phyloP scores from a whole-genome alignment of 23 red algal species.

The Gracilaria gracilis region DNA sequence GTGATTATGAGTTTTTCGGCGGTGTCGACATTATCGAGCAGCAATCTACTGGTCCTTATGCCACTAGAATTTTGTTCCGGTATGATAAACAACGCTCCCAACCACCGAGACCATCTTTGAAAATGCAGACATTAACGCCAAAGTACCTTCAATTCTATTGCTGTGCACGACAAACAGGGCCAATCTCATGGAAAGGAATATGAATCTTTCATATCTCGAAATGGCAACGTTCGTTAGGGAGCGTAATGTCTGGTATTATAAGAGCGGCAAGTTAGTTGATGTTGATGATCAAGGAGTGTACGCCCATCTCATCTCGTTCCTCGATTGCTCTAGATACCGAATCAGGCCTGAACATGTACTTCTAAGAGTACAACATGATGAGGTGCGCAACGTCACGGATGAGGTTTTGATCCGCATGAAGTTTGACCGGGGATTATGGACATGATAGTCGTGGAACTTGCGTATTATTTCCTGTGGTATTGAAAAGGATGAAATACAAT shows the following conservation, averaged over 20 bases:
- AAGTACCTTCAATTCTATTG: neutral
- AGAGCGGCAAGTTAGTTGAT: slow-evolving; percentile 82
- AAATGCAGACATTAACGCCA: neutral
- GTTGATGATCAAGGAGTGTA: slow-evolving; percentile 62
- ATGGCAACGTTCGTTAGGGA: slow-evolving; percentile 84
- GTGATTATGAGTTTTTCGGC: slow-evolving; percentile 83
- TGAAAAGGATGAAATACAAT: neutral
- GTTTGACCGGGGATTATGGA: too few species aligned
- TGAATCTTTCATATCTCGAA: slow-evolving; percentile 73
- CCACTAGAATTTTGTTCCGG: slow-evolving; percentile 81
- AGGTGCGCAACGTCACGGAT: neutral
- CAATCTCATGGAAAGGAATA: slow-evolving; percentile 53
- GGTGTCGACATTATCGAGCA: slow-evolving; percentile 87
- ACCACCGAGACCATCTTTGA: neutral
- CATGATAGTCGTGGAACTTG: too few species aligned
- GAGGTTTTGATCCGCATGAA: neutral
- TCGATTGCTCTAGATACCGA: neutral
- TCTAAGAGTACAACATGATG: neutral
- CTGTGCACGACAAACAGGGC: slow-evolving; percentile 22
- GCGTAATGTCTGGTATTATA: slow-evolving; percentile 80
- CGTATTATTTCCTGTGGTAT: too few species aligned
- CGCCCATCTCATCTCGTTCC: too few species aligned
- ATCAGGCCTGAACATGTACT: neutral
- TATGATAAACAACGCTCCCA: slow-evolving; percentile 23
- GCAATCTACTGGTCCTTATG: slow-evolving; percentile 78